Evolutionary conservation across 805 yeast genomes (phyloP), one percentile per base, ranked within the genome.

Genomic region (Wickerhamiella lipophila): DNA sequence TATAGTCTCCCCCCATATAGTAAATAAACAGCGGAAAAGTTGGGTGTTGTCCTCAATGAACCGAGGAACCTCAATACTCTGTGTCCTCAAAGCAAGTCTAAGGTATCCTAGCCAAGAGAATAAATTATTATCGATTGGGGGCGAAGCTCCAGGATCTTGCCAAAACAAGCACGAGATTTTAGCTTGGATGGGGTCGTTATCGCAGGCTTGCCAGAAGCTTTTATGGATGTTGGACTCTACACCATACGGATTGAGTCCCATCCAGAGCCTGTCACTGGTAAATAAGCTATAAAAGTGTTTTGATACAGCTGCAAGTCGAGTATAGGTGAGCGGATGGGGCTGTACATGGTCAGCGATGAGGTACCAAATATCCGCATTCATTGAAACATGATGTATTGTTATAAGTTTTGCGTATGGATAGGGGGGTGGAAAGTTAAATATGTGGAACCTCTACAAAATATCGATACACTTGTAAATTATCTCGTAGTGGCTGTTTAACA

Each of bases 251-350:
- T 22, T 38, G n/a, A 38, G 18, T 5, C 29, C 11, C 6, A n/a
- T 22, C 46, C 46, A 42, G 13, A 29, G 29, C 6, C 13, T 7
- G 21, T 42, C 46, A 29, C 39, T 22, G 15, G 30, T 42, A n/a
- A 42, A 42, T 19, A 18, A n/a, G 12, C 15, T 16, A n/a, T 42
- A 42, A 30, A 16, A 42, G 39, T 30, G 8, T 21, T 25, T 16
- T 25, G 19, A 25, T 9, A 42, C 46, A 35, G 13, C 18, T 7
- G 46, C 26, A 6, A 42, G 39, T 3, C 38, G 22, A 12, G 18
- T 42, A 42, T 11, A 42, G 22, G 21, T n/a, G 19, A 23, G 26
- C 12, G 46, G 46, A 11, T 34, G 9, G 6, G 38, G 38, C 38
- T 34, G 21, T 4, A 34, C 6, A 15, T n/a, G n/a, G n/a, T 29